Evolutionary conservation across 1,284 basidiomycete species (phyloP).

Genomic region (Garcileccinum viscosum): DNA sequence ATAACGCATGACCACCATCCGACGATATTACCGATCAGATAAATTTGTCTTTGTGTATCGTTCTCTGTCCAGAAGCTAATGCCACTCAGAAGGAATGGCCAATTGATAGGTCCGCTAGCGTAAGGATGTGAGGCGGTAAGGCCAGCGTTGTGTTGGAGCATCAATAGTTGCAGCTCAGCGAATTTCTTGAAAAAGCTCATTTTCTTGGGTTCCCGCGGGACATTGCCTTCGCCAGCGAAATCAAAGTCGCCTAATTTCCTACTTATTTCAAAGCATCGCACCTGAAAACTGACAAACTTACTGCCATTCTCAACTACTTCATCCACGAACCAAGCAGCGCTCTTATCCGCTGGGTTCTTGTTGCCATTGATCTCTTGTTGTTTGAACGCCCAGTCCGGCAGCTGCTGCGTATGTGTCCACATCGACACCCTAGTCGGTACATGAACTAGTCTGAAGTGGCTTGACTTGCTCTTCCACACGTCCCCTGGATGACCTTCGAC

Average conservation of each 20-base stretch:
- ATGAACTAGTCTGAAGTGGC: slow-evolving; percentile 90
- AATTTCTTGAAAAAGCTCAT: slow-evolving; percentile 97
- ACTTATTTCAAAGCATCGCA: background rate
- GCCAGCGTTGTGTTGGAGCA: slow-evolving; percentile 98
- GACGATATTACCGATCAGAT: slow-evolving; percentile 92
- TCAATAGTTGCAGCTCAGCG: slow-evolving; percentile 89
- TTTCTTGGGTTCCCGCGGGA: slow-evolving; percentile 74
- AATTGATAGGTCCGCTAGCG: slow-evolving; percentile 92
- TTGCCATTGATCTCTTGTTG: slow-evolving; percentile 99
- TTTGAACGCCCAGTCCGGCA: slow-evolving; percentile 96
- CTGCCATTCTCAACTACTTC: slow-evolving; percentile 79
- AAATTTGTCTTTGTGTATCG: slow-evolving; percentile 88
- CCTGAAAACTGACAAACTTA: slow-evolving; percentile 43
- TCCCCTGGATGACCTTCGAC: slow-evolving; percentile 78
- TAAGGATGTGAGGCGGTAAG: slow-evolving; percentile 96
- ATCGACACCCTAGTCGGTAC: slow-evolving; percentile 89
- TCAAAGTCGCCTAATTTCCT: slow-evolving; percentile 20
- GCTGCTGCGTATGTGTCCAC: slow-evolving; percentile 86
- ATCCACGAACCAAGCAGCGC: slow-evolving; percentile 88
- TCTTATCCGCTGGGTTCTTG: slow-evolving; percentile 87
- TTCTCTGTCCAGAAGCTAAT: slow-evolving; percentile 98
- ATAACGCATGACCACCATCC: slow-evolving; percentile 96
- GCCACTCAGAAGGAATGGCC: slow-evolving; percentile 95
- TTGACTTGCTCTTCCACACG: slow-evolving; percentile 89
- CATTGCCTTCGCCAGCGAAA: slow-evolving; percentile 26